These are phyloP conservation scores for Metschnikowia aberdeeniae DNA, from an alignment of 805 yeast genomes.

Conservation along the genomic window DNA sequence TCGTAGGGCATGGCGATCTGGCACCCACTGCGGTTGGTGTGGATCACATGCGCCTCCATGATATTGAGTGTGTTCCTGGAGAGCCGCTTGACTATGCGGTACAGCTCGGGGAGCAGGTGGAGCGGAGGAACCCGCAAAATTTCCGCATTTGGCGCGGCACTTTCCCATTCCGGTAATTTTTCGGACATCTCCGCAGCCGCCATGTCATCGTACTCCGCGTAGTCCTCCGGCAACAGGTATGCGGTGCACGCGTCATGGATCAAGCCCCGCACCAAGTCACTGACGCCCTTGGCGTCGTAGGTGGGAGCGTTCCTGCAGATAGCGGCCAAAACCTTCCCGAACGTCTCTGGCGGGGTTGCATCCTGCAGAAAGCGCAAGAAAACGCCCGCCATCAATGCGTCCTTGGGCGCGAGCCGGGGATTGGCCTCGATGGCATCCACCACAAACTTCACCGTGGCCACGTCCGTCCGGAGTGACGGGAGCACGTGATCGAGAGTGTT, in stretches of 20 bases:
- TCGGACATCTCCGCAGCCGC: background rate
- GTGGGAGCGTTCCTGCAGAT: slow-evolving; percentile 8
- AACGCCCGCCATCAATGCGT: slow-evolving; percentile 5
- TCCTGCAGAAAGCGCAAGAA: background rate
- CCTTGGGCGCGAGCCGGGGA: slow-evolving; percentile 2
- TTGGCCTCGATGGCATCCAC: slow-evolving; percentile 12
- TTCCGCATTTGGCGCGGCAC: too few relatives aligned
- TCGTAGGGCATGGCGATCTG: slow-evolving; percentile 1
- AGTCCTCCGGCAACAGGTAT: slow-evolving; percentile 8
- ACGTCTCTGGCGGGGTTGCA: slow-evolving; percentile 13
- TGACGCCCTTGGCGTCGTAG: slow-evolving; percentile 1
- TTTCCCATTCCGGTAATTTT: background rate
- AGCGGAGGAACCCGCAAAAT: background rate
- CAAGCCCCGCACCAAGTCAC: slow-evolving; percentile 11
- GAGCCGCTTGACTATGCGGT: slow-evolving; percentile 15
- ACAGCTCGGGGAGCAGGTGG: slow-evolving; percentile 11
- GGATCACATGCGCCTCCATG: slow-evolving; percentile 12
- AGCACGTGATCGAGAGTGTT: background rate
- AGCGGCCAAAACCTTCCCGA: slow-evolving; percentile 5
- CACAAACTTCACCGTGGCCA: slow-evolving; percentile 9
- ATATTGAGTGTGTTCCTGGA: slow-evolving; percentile 7
- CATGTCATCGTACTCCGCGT: background rate
- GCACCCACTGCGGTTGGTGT: slow-evolving; percentile 1
- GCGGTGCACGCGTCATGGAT: slow-evolving; percentile 12
- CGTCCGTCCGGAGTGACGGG: slow-evolving; percentile 6